Percentiles rank a stretch among this genome's conserved stretches.
Conservation (phyloP, 768 basidiomycete species). For the Melanogaster broomeanus region DNA sequence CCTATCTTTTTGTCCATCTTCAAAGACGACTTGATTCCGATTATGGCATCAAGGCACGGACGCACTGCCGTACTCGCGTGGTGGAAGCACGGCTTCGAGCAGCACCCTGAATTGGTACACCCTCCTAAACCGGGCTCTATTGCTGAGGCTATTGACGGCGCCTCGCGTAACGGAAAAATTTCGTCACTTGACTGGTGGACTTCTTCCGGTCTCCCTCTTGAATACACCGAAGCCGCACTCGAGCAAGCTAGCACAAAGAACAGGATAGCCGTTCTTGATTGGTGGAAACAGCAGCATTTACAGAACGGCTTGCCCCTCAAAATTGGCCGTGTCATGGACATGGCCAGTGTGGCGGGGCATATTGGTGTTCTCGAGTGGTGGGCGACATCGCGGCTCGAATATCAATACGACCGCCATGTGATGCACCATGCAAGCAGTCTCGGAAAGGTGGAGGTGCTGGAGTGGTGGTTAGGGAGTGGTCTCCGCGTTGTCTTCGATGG, state of each 20-base stretch:
- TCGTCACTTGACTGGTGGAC: constrained; percentile 83
- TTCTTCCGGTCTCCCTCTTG: constrained; percentile 59
- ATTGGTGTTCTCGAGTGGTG: constrained; percentile 84
- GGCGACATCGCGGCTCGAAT: constrained; percentile 74
- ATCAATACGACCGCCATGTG: constrained; percentile 76
- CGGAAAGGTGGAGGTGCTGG: constrained; percentile 75
- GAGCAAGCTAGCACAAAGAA: constrained; percentile 80
- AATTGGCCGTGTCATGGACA: constrained; percentile 83
- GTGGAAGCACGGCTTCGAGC: constrained; percentile 72
- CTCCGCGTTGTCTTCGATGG: constrained; percentile 78
- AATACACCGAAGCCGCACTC: constrained; percentile 79
- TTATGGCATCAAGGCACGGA: constrained; percentile 76
- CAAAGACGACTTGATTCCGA: constrained; percentile 69
- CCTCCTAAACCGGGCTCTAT: constrained; percentile 56
- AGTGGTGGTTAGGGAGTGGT: constrained; percentile 84
- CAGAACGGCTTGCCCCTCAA: constrained; percentile 61
- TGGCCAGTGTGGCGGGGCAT: constrained; percentile 78
- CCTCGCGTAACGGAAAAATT: constrained; percentile 76
- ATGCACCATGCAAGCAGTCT: constrained; percentile 78
- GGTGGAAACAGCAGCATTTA: constrained; percentile 72
- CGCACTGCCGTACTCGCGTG: constrained; percentile 73
- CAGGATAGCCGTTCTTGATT: constrained; percentile 73
- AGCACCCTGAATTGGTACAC: constrained; percentile 59
- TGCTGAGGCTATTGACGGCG: constrained; percentile 74
- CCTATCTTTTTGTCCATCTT: constrained; percentile 65